These are phyloP conservation scores for Arachnopeziza araneosa DNA, from an alignment of 2,329 filamentous ascomycete species.

Conservation along the genomic window DNA sequence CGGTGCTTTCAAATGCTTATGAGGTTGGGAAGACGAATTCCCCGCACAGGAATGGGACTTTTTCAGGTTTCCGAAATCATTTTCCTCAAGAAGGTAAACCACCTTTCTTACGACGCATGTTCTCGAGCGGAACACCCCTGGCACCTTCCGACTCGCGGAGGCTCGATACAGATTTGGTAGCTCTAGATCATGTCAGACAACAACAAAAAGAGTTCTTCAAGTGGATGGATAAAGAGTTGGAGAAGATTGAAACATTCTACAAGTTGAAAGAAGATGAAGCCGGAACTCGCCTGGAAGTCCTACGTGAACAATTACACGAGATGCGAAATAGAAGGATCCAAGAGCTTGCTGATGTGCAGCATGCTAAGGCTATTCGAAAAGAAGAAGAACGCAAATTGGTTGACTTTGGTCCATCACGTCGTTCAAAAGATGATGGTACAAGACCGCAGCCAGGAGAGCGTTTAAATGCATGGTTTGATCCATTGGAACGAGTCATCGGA, in stretches of 20 bases:
- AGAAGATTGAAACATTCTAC: conserved; percentile 93
- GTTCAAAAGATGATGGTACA: conserved; percentile 13
- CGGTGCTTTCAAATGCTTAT: conserved; percentile 33
- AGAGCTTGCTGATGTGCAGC: conserved; percentile 46
- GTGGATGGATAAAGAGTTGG: conserved; percentile 77
- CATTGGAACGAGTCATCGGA: conserved; percentile 34
- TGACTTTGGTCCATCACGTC: conserved; percentile 15
- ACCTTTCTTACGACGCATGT: conserved; percentile 20
- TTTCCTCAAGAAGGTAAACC: conserved; percentile 11
- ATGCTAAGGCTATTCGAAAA: conserved; percentile 20
- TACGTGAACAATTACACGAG: conserved; percentile 83
- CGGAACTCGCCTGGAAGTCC: conserved; percentile 59
- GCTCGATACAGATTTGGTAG: conserved; percentile 46
- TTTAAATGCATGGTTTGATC: conserved; percentile 42
- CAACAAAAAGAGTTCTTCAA: conserved; percentile 79
- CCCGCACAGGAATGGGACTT: conserved; percentile 16
- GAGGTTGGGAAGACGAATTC: conserved; percentile 36
- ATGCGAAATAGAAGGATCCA: conserved; percentile 81
- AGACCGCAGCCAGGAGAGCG: conserved; percentile 20
- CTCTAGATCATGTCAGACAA: conserved; percentile 60
- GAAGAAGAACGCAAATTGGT: conserved; percentile 12
- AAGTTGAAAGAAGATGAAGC: conserved; percentile 82
- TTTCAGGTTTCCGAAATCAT: conserved; percentile 19
- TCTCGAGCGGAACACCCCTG: conserved; percentile 23
- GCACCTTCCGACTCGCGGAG: conserved; percentile 37